Base-by-base conservation (phyloP, 257 asterid genomes). In the Ajuga chamaepitys region DNA sequence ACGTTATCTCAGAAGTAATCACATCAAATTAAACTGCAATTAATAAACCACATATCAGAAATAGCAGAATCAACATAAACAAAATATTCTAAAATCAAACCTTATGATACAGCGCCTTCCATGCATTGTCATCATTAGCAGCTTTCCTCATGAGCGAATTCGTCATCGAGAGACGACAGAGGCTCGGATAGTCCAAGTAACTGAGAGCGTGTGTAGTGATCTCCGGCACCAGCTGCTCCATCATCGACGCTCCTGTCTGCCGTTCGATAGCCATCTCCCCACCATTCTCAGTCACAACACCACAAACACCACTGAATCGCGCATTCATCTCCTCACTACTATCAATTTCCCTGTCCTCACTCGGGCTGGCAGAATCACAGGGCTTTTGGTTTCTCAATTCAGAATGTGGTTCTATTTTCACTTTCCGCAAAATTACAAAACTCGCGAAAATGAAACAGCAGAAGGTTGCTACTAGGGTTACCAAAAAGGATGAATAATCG, bases 221-320 rank as follows among this genome's bases (percentile, higher is more conserved):
- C 87, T 94, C 99, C 73, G 99, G 99, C 75, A 94, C 97, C 80
- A 94, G 62, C 73, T 88, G 98, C 82, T 94, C 99, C 97, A 94
- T 94, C 98, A 94, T 94, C 62, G 99, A 91, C 14, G 91, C 91
- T 54, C 95, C 98, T 0, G 88, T 77, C 76, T 76, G 91, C 81
- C 82, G 83, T 72, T 89, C 96, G 64, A 60, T 73, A 56, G 77
- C 69, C 72, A 62, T 81, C 72, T 80, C 89, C 54, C 74, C 81
- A 48, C 75, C 75, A 17, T 64, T 70, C 73, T 78, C 80, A 56
- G 62, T 51, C 53, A 58, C 55, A 58, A 72, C 67, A 63, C 67
- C 45, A 63, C 64, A 40, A 58, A 64, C 58, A 44, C 45, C 65
- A 57, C 45, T 77, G 66, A 74, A 60, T 47, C 65, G 56, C 70